phyloP scores from a whole-genome alignment of 2,329 filamentous ascomycete species.

The Cladophialophora chaetospira region DNA sequence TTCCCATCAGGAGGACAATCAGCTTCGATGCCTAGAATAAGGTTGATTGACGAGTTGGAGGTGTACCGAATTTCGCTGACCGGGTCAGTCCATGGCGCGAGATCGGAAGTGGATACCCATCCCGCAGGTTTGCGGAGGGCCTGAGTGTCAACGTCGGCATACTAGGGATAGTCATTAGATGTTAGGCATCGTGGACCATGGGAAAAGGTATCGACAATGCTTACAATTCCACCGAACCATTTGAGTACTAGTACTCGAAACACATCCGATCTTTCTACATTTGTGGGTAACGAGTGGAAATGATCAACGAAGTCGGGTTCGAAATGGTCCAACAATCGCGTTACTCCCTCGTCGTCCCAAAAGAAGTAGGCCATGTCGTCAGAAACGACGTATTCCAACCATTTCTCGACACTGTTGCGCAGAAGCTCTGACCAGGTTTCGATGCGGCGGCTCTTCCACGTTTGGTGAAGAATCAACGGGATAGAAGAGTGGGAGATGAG shows the following conservation, averaged over 20 bases:
- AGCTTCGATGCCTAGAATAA: constrained; percentile 39
- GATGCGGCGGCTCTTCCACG: constrained; percentile 36
- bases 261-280: constrained; percentile 38
- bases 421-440: constrained; percentile 36
- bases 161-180: constrained; percentile 33
- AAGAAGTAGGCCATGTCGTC: constrained; percentile 39
- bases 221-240: constrained; percentile 31
- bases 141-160: constrained; percentile 39
- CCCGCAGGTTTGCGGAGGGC: constrained; percentile 34
- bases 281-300: constrained; percentile 33
- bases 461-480: constrained; percentile 40
- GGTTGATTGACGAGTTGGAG: constrained; percentile 29
- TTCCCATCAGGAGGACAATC: constrained; percentile 35
- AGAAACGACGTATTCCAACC: constrained; percentile 33
- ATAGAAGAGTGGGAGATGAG: constrained; percentile 35
- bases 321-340: constrained; percentile 34
- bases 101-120: constrained; percentile 36
- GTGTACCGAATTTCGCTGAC: constrained; percentile 32
- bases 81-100: constrained; percentile 36
- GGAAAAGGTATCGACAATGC: not conserved
- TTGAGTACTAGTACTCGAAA: constrained; percentile 40
- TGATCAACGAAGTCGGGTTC: constrained; percentile 33
- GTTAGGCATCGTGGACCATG: no score
- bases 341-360: constrained; percentile 39
- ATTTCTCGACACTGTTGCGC: constrained; percentile 35